Base-by-base conservation (phyloP, 1,284 basidiomycete species). In the Inonotus hispidus region DNA sequence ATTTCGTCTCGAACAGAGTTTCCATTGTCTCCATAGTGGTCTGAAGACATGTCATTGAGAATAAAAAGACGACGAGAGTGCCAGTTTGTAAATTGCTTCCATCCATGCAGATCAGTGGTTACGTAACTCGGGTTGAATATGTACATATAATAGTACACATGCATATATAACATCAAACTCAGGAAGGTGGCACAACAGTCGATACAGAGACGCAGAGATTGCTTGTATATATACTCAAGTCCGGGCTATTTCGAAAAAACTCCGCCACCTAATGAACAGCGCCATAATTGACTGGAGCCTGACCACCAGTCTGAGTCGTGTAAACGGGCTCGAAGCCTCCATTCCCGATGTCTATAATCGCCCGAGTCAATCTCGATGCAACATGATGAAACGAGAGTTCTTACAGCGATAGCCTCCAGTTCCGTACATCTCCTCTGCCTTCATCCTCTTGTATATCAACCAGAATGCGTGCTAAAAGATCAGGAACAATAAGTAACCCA, bases 371-470 rank as follows among this genome's bases (percentile, higher is more conserved):
- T 7, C 16, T 1, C 13, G 3, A 13, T 13, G 41, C 29, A 21
- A 58, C n/a, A 47, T 23, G 23, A 38, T 3, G 7, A 32, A 21
- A 53, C 37, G 8, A 13, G 1, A 29, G 41, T 38, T 74, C 76
- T 62, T 68, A 81, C 75, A 79, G 56, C 70, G 69, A 73, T 79
- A 84, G 38, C 80, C 79, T 29, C 78, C 78, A 6, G 69, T 72
- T 21, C 84, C 84, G 69, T 81, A 85, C 43, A 73, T 68, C 69
- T 85, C 83, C 66, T 85, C 83, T 0, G 84, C 84, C 65, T 81
- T 76, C 74, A 84, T 84, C 68, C 78, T 77, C 73, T 79, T 80
- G 73, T 82, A 81, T 60, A 82, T 82, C 61, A 81, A 68, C 79
- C 79, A 79, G 68, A 79, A 78, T 10, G 77, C 77, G 62, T 78